phyloP scores from a whole-genome alignment of 345 rosid species.

The Murraya paniculata region DNA sequence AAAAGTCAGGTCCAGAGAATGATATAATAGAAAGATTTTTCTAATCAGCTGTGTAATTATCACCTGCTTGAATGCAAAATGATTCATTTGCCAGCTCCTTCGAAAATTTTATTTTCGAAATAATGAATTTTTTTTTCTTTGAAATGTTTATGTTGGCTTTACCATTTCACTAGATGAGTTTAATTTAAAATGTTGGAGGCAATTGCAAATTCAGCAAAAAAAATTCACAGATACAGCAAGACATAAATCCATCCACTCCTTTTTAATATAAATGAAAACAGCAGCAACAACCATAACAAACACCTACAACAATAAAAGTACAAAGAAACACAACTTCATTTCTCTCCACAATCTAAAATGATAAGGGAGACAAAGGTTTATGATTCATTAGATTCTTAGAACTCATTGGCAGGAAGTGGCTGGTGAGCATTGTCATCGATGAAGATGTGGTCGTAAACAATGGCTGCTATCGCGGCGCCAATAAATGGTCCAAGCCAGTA shows the following conservation, averaged over 20 bases:
- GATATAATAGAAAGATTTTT: background rate
- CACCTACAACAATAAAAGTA: background rate
- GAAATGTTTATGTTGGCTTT: background rate
- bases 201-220: background rate
- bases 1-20: background rate
- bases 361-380: constrained; percentile 4
- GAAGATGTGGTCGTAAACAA: constrained; percentile 56
- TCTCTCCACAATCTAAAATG: constrained; percentile 11
- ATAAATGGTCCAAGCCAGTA: constrained; percentile 66
- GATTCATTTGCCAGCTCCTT: background rate
- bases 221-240: background rate
- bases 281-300: background rate
- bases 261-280: background rate
- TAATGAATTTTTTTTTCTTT: no score
- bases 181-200: background rate
- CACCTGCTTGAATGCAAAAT: background rate
- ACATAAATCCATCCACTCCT: background rate
- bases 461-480: constrained; percentile 56
- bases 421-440: constrained; percentile 38
- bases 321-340: background rate
- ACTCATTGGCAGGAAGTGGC: constrained; percentile 47
- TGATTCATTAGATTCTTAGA: constrained; percentile 16
- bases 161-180: background rate
- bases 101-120: no score
- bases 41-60: background rate